Conservation (phyloP, 306 rosid genomes). For the Calophaca sinica region DNA sequence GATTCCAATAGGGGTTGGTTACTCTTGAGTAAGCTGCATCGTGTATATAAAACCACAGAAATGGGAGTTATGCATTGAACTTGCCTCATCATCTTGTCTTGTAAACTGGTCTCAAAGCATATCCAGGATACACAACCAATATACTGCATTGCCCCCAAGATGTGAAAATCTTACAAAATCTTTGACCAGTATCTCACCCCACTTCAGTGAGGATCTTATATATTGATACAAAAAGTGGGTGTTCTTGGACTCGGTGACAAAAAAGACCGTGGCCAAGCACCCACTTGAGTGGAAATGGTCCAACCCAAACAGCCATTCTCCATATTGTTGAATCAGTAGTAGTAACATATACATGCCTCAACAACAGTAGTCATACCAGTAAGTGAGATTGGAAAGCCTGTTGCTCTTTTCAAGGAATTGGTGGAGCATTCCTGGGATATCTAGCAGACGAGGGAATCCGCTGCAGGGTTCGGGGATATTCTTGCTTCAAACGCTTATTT, state of each 20-base stretch:
- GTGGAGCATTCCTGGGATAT: constrained; percentile 85
- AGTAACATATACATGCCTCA: constrained; percentile 55
- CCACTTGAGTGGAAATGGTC: constrained; percentile 42
- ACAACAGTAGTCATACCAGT: constrained; percentile 48
- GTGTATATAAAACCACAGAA: constrained; percentile 41
- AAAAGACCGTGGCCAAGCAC: constrained; percentile 45
- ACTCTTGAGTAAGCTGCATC: constrained; percentile 48
- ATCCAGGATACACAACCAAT: constrained; percentile 44
- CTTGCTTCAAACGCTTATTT: constrained; percentile 85
- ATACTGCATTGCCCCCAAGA: constrained; percentile 47
- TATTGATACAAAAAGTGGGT: constrained; percentile 46
- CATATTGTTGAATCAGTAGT: constrained; percentile 42
- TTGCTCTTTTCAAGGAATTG: constrained; percentile 70
- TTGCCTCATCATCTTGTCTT: constrained; percentile 46
- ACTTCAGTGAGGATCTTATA: constrained; percentile 43
- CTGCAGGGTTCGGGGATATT: constrained; percentile 73
- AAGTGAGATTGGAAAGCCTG: constrained; percentile 46
- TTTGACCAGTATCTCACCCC: constrained; percentile 45
- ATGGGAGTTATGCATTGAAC: constrained; percentile 37
- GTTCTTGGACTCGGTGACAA: constrained; percentile 41
- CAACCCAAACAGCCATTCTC: constrained; percentile 45
- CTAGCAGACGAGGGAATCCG: constrained; percentile 78
- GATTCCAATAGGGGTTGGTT: constrained; percentile 45
- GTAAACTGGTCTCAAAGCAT: constrained; percentile 44
- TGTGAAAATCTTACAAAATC: constrained; percentile 45